Evolutionary conservation across 164 flowering plant species (phyloP), one percentile per base, ranked within the genome.

Genomic region (Tetrastigma voinierianum): DNA sequence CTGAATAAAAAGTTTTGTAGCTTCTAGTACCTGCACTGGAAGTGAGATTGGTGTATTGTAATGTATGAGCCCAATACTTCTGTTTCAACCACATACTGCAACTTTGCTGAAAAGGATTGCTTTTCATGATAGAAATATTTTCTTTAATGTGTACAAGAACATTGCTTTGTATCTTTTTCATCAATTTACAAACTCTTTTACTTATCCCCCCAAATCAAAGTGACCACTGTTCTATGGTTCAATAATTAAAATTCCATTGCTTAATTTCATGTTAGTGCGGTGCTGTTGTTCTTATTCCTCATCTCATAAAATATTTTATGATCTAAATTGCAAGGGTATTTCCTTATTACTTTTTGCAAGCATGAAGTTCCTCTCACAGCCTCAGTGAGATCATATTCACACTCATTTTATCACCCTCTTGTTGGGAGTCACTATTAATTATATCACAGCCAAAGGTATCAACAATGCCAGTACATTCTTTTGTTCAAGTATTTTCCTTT

Each of bases 401-500:
- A 16, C 75, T 94, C n/a, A 60, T 91, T 86, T 75, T 88, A 91
- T 49, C 90, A 94, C 67, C 96, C 96, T 45, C 80, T 79, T 59
- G 79, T 87, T 66, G 91, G n/a, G n/a, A 91, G 67, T 74, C 91
- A 25, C 84, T 92, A 78, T 85, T 6, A 71, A n/a, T n/a, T 83
- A 64, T 92, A 90, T 75, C 83, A 80, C 62, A 95, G 80, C 91
- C 98, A 61, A 90, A 90, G 97, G 98, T 95, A 69, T 66, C 44
- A n/a, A n/a, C 46, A 9, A 63, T 43, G 13, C 40, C 0, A 43
- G 44, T 24, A 47, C 57, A 47, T 43, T 52, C 40, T 21, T 25
- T 55, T 55, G 11, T 18, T 4, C 18, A 13, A 49, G 40, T 46
- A 24, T 21, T 8, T 48, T n/a, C 17, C 32, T 15, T 19, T 51